Percentiles rank a stretch among this genome's conserved stretches.
Evolutionary conservation across 257 asterid genomes (phyloP).

Genomic region (Linaria vulgaris): DNA sequence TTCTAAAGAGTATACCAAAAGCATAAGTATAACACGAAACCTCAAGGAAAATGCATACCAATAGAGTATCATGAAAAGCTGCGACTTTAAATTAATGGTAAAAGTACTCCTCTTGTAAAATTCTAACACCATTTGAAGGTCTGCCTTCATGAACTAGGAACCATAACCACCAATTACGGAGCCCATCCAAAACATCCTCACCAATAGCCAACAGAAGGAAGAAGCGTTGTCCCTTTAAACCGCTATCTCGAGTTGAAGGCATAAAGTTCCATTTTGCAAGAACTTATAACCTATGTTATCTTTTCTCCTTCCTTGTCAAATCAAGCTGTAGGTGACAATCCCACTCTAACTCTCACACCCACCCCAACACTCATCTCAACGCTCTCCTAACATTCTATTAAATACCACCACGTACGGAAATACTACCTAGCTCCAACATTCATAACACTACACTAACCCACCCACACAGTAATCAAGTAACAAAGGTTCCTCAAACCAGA

Average conservation of each 20-base stretch:
- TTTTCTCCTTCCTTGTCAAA: neutral
- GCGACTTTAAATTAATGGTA: constrained; percentile 5
- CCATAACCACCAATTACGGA: constrained; percentile 11
- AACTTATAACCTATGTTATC: neutral
- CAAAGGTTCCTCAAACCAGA: neutral
- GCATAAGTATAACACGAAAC: neutral
- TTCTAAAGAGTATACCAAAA: neutral
- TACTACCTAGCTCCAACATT: neutral
- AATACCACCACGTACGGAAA: constrained; percentile 14
- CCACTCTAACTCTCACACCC: neutral
- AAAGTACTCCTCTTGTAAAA: constrained; percentile 4
- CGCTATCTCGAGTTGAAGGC: neutral
- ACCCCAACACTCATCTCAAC: neutral
- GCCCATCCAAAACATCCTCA: neutral
- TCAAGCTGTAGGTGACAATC: neutral
- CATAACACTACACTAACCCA: neutral
- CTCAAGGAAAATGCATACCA: neutral
- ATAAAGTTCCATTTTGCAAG: neutral
- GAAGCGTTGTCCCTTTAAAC: neutral
- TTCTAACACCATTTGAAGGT: neutral
- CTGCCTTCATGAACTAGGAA: neutral
- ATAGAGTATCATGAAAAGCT: neutral
- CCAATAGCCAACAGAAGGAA: neutral
- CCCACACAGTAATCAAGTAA: too few species aligned
- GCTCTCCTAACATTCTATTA: constrained; percentile 4